Evolutionary conservation across 495 filamentous ascomycete species (phyloP), one percentile per base, ranked within the genome.

Genomic region (Penicillium ucsense): DNA sequence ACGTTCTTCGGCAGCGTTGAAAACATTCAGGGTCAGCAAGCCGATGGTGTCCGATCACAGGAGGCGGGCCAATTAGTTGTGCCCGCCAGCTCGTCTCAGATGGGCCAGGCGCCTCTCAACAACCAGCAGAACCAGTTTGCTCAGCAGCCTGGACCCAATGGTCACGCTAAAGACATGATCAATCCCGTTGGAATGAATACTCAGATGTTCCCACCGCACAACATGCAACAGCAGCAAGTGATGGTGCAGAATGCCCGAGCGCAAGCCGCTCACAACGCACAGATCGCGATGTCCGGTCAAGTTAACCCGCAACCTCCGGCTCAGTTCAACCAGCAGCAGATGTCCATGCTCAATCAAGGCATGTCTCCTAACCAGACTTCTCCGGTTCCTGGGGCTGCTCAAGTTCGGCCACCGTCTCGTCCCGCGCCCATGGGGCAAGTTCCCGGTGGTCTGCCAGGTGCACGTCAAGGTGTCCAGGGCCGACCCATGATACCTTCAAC

Each of bases 1-100:
- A 55, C 65, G 1, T 76, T 79, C 53, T 63, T 76, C 7, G 72
- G 73, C 4, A 75, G 69, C 47, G 62, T 79, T 47, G 72, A 75
- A 45, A 77, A 76, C 38, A 69, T 83, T 8, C 64, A 79, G 44
- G 78, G 74, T 28, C 80, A 83, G 55, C 82, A 83, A 61, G 76
- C 75, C 30, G 78, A 80, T 53, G 81, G 77, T 9, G 55, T 79
- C 43, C 78, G 79, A 28, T 75, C 73, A n/a, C 78, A 81, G 59
- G 78, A 83, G 61, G 75, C 76, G 41, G 82, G 82, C 28, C 79
- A 83, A 50, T 61, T 78, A 38, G 82, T 85, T 27, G 82, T 85
- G 8, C 82, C 82, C 7, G 82, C 80, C 11, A 85, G 80, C 53
- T 68, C 70, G 61, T 76, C 64, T 28, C 70, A 72, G 43, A 69